A percentile compares a stretch with the other conserved stretches of the same genome.
Evolutionary conservation across 2,329 filamentous ascomycete genomes (phyloP).

Genomic region (Clarireedia hainanense): DNA sequence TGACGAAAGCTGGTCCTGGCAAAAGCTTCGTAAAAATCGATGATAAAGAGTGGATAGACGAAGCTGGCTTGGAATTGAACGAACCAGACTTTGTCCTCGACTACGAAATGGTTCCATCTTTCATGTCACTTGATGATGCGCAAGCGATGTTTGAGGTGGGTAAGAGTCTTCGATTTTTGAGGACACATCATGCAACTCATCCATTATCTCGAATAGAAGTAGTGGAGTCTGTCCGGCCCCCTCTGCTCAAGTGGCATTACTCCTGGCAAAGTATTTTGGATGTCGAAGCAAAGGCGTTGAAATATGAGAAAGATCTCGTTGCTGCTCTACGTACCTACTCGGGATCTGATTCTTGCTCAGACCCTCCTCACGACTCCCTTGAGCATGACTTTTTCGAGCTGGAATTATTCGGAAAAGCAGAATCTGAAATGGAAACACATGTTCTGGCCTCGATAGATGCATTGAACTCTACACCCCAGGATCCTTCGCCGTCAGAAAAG

Average conservation of each 20-base stretch:
- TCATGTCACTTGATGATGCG: constrained; percentile 63
- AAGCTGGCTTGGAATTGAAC: constrained; percentile 48
- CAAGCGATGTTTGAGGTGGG: constrained; percentile 72
- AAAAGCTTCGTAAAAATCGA: constrained; percentile 54
- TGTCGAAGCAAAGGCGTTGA: constrained; percentile 51
- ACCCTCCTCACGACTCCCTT: not conserved
- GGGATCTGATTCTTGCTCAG: too few relatives aligned
- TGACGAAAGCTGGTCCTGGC: constrained; percentile 41
- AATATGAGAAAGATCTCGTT: constrained; percentile 41
- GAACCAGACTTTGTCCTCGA: constrained; percentile 57
- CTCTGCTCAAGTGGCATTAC: constrained; percentile 59
- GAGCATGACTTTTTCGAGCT: constrained; percentile 10
- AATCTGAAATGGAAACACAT: constrained; percentile 38
- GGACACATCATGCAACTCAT: constrained; percentile 62
- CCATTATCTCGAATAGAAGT: constrained; percentile 50
- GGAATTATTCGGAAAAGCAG: constrained; percentile 42
- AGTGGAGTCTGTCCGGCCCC: constrained; percentile 41
- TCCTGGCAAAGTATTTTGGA: constrained; percentile 61
- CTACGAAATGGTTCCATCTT: constrained; percentile 58
- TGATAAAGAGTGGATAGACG: constrained; percentile 46
- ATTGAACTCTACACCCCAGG: constrained; percentile 33
- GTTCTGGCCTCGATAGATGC: constrained; percentile 44
- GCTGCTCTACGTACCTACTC: constrained; percentile 24
- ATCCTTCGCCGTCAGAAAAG: constrained; percentile 13
- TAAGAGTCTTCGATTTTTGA: constrained; percentile 65